Base-by-base conservation (phyloP, 2,329 filamentous ascomycete species). In the Fusarium miscanthi region DNA sequence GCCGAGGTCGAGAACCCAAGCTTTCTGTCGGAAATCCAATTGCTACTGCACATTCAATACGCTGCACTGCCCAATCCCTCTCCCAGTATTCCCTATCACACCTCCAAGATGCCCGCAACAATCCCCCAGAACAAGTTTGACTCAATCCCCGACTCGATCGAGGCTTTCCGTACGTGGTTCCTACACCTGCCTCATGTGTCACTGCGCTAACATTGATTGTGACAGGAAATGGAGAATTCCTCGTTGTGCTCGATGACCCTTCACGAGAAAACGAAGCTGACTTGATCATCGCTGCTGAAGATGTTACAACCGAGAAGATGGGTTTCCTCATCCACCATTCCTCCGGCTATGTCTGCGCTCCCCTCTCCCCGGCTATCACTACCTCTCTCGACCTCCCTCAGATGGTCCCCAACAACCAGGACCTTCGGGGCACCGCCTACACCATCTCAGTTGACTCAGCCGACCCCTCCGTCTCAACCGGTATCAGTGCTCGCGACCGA, bases 201-300 rank as follows among this genome's bases (percentile, higher is more conserved):
- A n/a, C 46, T 41, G 49, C 14, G 35, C 67, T 76, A 52, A 75
- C 76, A 54, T 21, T 25, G 14, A 31, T 33, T 63, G 46, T 14
- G 53, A 58, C 73, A 93, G 91, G 87, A 78, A 89, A 91, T 82
- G 94, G 94, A 82, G 91, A 98, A 80, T 98, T 98, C 87, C 92
- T 99, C 81, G 91, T 99, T 70, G 95, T 98, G 41, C 93, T 99
- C 79, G 96, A 99, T 86, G 93, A 94, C 76, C 91, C 94, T 73
- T 90, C 91, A 70, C 95, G 96, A 82, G 96, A 99, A 83, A 99
- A 99, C 82, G 96, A 99, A 88, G 96, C 95, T 82, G 96, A 99
- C 85, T 90, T 99, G 53, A 98, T 98, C 83, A 97, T 98, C 80
- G 94, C 96, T 74, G 95, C 94, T 70, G 86, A 94, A 75, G 88